phyloP scores from a whole-genome alignment of 139 green algal genomes.

The Chlamydomonas urium region DNA sequence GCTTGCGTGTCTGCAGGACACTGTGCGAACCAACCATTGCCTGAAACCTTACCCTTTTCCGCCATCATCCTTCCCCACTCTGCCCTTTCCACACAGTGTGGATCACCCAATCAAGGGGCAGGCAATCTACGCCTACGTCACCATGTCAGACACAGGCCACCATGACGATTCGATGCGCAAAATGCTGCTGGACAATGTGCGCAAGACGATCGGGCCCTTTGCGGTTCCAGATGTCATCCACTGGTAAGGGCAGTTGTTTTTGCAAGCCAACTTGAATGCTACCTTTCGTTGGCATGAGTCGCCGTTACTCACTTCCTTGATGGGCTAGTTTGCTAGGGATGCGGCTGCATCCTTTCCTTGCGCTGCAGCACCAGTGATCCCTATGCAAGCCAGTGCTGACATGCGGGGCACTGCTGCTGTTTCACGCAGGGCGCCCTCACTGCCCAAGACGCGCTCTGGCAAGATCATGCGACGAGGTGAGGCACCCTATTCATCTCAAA shows the following conservation, averaged over 20 bases:
- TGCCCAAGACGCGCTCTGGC: conserved; percentile 86
- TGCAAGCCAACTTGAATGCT: no score
- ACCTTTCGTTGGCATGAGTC: no score
- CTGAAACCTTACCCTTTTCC: background rate
- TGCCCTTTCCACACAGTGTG: background rate
- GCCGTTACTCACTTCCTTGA: no score
- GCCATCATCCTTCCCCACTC: background rate
- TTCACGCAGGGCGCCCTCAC: conserved; percentile 49
- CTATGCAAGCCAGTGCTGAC: no score
- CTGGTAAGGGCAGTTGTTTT: conserved; percentile 55
- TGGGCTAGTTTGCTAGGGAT: no score
- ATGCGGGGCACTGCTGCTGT: no score
- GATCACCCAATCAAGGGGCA: conserved; percentile 52
- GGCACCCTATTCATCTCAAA: no score
- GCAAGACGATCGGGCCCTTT: conserved; percentile 68
- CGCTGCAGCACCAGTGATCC: no score
- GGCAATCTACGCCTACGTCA: conserved; percentile 95
- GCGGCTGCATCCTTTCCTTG: no score
- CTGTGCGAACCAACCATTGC: background rate
- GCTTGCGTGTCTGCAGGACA: background rate
- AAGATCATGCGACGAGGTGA: conserved; percentile 90
- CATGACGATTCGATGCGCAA: conserved; percentile 58
- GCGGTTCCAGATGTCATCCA: conserved; percentile 94
- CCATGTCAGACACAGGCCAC: conserved; percentile 60
- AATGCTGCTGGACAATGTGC: conserved; percentile 55